A percentile compares a stretch with the other conserved stretches of the same genome.
Conservation (phyloP, 2,329 filamentous ascomycete genomes). For the Pleoardoris graminearum region DNA sequence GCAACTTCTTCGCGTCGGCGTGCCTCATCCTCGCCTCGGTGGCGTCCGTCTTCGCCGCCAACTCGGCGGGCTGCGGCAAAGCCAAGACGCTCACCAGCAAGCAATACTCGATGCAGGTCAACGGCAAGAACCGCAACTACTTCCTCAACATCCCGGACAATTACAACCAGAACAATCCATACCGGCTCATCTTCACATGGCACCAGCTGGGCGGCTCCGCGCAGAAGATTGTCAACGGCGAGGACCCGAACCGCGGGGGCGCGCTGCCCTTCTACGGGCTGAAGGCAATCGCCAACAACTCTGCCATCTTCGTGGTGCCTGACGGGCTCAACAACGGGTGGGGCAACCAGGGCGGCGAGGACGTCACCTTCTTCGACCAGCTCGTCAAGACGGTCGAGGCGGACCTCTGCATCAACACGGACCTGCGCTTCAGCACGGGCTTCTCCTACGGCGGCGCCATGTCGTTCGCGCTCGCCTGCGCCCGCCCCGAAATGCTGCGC, state of each 20-base stretch:
- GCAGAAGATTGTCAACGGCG: slow-evolving; percentile 38
- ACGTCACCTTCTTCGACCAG: slow-evolving; percentile 48
- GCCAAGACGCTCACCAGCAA: slow-evolving; percentile 18
- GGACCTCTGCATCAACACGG: slow-evolving; percentile 49
- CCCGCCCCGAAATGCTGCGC: slow-evolving; percentile 44
- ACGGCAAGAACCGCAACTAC: slow-evolving; percentile 46
- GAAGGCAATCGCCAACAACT: slow-evolving; percentile 38
- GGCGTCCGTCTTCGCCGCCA: slow-evolving; percentile 10
- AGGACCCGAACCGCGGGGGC: slow-evolving; percentile 19
- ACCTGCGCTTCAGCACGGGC: slow-evolving; percentile 49
- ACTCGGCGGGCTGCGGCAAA: slow-evolving; percentile 21
- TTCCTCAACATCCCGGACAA: slow-evolving; percentile 45
- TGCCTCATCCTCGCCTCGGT: slow-evolving; percentile 17
- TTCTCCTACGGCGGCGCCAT: slow-evolving; percentile 52
- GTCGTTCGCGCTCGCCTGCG: slow-evolving; percentile 49
- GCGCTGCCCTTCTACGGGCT: slow-evolving; percentile 48
- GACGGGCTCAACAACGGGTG: slow-evolving; percentile 49
- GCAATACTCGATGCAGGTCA: slow-evolving; percentile 31
- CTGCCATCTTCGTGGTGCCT: slow-evolving; percentile 50
- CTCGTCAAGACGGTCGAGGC: slow-evolving; percentile 45
- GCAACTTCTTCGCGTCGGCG: slow-evolving; percentile 9
- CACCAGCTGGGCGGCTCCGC: slow-evolving; percentile 50
- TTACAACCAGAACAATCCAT: slow-evolving; percentile 46
- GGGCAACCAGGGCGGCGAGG: slow-evolving; percentile 49
- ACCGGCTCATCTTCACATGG: slow-evolving; percentile 48